A percentile compares a stretch with the other conserved stretches of the same genome.
Evolutionary conservation across 2,329 filamentous ascomycete genomes (phyloP).

Genomic region (Dendrostoma leiphaemia): DNA sequence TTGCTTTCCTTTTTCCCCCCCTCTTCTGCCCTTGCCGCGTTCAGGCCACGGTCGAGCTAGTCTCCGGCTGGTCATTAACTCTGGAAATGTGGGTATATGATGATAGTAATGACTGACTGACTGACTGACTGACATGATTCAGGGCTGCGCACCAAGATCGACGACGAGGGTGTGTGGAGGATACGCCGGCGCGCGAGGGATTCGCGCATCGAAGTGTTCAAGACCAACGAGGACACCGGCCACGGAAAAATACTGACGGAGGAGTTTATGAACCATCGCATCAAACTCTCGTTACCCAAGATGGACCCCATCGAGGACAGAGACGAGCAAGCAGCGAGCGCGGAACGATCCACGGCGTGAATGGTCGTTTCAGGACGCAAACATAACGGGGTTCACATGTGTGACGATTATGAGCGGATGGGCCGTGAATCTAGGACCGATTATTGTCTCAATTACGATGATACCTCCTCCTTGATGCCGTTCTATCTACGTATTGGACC

Average conservation of each 20-base stretch:
- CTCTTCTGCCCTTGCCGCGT: no score
- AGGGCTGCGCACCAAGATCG: conserved; percentile 64
- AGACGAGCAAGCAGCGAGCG: not conserved
- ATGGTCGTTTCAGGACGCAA: not conserved
- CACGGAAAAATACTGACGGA: conserved; percentile 74
- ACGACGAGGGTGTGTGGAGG: conserved; percentile 76
- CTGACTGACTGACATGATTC: not conserved
- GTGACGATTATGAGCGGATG: no score
- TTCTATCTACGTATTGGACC: conserved; percentile 10
- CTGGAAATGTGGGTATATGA: not conserved
- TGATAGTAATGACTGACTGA: not conserved
- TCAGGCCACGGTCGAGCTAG: no score
- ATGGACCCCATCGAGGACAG: not conserved
- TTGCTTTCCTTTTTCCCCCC: not conserved
- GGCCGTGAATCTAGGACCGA: no score
- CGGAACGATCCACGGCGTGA: not conserved
- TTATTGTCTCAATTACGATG: not conserved
- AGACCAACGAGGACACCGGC: conserved; percentile 65
- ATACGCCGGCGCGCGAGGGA: conserved; percentile 66
- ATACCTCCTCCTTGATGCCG: not conserved
- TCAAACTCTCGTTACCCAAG: conserved; percentile 44
- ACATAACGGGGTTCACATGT: no score
- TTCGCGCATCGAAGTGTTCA: conserved; percentile 69
- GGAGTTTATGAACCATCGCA: conserved; percentile 75
- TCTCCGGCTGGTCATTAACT: no score